These are phyloP conservation scores for Jaenimonas drosophilae DNA, from an alignment of 208 protist genomes.

Conservation along the genomic window DNA sequence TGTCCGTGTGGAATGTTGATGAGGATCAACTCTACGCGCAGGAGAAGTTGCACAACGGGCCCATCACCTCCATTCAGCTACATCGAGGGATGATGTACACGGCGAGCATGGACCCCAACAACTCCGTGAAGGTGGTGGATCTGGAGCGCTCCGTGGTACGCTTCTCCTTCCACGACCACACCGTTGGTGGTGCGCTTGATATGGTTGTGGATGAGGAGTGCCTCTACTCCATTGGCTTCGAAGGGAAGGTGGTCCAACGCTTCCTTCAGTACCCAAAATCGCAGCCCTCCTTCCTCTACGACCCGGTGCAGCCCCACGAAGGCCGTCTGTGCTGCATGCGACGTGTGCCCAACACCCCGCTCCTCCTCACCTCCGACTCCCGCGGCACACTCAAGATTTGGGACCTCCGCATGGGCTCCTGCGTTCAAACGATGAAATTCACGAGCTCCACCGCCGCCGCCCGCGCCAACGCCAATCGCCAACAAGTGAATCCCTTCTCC, in stretches of 20 bases:
- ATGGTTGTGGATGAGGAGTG: slow-evolving; percentile 28
- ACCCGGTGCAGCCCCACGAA: slow-evolving; percentile 20
- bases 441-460: not conserved
- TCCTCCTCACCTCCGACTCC: slow-evolving; percentile 35
- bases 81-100: slow-evolving; percentile 13
- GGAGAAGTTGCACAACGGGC: slow-evolving; percentile 16
- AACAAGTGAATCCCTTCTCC: too few relatives aligned
- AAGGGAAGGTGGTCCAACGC: slow-evolving; percentile 35
- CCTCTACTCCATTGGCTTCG: slow-evolving; percentile 33
- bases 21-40: slow-evolving; percentile 10
- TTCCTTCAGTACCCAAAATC: slow-evolving; percentile 11
- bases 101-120: slow-evolving; percentile 24
- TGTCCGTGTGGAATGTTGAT: slow-evolving; percentile 33
- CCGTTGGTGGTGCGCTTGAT: slow-evolving; percentile 15
- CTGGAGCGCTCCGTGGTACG: slow-evolving; percentile 24
- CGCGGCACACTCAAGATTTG: slow-evolving; percentile 40
- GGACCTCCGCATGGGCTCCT: slow-evolving; percentile 37
- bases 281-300: slow-evolving; percentile 21
- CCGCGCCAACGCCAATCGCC: not conserved
- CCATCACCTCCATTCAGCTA: slow-evolving; percentile 16
- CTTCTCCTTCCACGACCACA: slow-evolving; percentile 38
- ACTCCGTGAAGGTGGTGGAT: slow-evolving; percentile 39
- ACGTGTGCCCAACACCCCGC: slow-evolving; percentile 12
- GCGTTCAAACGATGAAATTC: slow-evolving; percentile 23
- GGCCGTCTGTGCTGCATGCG: slow-evolving; percentile 22